Evolutionary conservation across 768 basidiomycete genomes (phyloP).

Genomic region (Psilocybe sp.): DNA sequence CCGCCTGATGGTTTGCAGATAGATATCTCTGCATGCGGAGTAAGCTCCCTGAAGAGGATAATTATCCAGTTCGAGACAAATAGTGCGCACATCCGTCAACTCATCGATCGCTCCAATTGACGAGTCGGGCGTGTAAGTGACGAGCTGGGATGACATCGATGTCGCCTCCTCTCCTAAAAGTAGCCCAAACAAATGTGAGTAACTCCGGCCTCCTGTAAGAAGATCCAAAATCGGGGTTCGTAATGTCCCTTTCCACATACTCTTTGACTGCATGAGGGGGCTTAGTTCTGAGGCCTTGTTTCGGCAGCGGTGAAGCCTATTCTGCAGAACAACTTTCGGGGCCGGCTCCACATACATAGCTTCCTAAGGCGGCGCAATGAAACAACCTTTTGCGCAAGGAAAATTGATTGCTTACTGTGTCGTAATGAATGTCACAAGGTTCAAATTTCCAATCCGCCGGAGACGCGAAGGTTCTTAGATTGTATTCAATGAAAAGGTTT

Average conservation of each 20-base stretch:
- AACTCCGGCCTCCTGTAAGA: background rate
- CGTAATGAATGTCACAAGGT: constrained; percentile 71
- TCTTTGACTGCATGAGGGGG: constrained; percentile 57
- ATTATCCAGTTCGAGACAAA: constrained; percentile 14
- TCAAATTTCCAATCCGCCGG: constrained; percentile 76
- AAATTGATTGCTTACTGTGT: constrained; percentile 49
- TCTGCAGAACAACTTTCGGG: constrained; percentile 80
- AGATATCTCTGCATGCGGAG: constrained; percentile 50
- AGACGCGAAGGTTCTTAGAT: constrained; percentile 59
- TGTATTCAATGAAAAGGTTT: constrained; percentile 68
- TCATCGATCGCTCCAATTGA: constrained; percentile 57
- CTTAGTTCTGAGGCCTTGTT: constrained; percentile 61
- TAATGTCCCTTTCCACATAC: constrained; percentile 35
- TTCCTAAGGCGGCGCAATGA: constrained; percentile 33
- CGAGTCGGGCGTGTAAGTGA: constrained; percentile 45
- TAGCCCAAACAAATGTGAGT: background rate
- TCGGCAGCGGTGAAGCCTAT: constrained; percentile 61
- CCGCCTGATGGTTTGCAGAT: constrained; percentile 59
- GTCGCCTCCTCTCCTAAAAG: constrained; percentile 40
- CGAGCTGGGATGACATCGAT: constrained; percentile 43
- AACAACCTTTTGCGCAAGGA: background rate
- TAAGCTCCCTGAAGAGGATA: constrained; percentile 3
- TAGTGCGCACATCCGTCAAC: constrained; percentile 44
- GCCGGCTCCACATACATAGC: constrained; percentile 64
- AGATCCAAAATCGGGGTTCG: background rate